These are phyloP conservation scores for Microglena sp. DNA, from an alignment of 139 green algal species.

Conservation along the genomic window DNA sequence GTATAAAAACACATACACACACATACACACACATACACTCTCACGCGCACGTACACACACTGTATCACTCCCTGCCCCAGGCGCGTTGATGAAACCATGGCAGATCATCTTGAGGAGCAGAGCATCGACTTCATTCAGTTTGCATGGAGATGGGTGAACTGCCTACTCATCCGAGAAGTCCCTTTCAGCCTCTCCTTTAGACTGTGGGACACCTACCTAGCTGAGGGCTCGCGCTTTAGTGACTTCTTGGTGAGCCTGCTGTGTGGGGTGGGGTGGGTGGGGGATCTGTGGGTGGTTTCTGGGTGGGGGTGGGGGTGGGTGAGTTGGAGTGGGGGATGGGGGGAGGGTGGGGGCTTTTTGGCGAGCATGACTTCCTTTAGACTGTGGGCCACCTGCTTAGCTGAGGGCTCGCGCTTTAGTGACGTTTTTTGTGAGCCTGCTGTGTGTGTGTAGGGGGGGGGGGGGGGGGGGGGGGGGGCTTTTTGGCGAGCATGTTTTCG, in stretches of 20 bases:
- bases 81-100: too few species aligned
- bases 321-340: too few species aligned
- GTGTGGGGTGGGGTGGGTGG: too few species aligned
- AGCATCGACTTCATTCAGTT: conserved; percentile 95
- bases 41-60: too few species aligned
- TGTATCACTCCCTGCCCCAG: too few species aligned
- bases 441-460: too few species aligned
- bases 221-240: conserved; percentile 56
- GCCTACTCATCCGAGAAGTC: conserved; percentile 82
- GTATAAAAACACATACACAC: too few species aligned
- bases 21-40: too few species aligned
- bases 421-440: conserved; percentile 61
- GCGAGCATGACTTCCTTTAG: conserved; percentile 1
- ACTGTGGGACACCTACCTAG: conserved; percentile 89
- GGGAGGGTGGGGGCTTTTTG: not conserved
- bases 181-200: conserved; percentile 14
- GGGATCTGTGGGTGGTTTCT: too few species aligned
- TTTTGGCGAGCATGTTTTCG: not conserved
- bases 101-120: conserved; percentile 66
- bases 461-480: not conserved
- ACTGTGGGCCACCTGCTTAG: conserved; percentile 88
- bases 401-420: conserved; percentile 56
- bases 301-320: too few species aligned
- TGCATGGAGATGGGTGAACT: conserved; percentile 97
- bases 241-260: conserved; percentile 61